Percentiles rank a stretch among this genome's conserved stretches.
These are phyloP conservation scores for Nemania diffusa DNA, from an alignment of 2,329 filamentous ascomycete species.

Conservation along the genomic window DNA sequence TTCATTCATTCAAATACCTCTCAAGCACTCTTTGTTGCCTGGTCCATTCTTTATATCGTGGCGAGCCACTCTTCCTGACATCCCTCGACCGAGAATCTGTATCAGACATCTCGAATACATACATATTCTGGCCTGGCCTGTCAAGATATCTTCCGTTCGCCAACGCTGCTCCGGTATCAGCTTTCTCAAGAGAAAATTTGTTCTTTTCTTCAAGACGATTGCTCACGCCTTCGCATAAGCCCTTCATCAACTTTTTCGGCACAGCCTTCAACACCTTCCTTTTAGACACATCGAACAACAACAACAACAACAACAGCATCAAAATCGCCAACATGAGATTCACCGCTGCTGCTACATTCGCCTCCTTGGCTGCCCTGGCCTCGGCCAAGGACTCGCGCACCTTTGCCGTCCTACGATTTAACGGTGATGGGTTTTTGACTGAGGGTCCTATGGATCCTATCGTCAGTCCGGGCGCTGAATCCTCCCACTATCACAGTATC, in stretches of 20 bases:
- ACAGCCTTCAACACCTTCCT: constrained; percentile 19
- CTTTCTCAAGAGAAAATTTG: constrained; percentile 30
- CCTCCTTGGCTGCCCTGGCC: constrained; percentile 52
- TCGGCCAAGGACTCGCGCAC: constrained; percentile 60
- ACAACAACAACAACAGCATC: constrained; percentile 13
- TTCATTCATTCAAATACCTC: constrained; percentile 41
- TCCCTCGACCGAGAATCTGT: constrained; percentile 29
- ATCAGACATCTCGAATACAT: constrained; percentile 18
- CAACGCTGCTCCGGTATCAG: constrained; percentile 40
- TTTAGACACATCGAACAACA: constrained; percentile 15
- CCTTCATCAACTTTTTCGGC: constrained; percentile 4
- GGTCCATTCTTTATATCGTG: constrained; percentile 44
- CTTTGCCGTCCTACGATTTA: constrained; percentile 77
- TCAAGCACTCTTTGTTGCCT: constrained; percentile 46
- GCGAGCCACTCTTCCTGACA: constrained; percentile 36
- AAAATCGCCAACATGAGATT: constrained; percentile 43
- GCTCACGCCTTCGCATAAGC: constrained; percentile 28
- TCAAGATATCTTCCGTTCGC: constrained; percentile 25
- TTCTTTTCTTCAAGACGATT: constrained; percentile 38
- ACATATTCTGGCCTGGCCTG: constrained; percentile 14
- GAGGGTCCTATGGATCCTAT: constrained; percentile 74
- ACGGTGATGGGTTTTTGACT: constrained; percentile 70
- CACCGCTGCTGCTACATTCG: constrained; percentile 38
- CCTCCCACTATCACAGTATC: constrained; percentile 75
- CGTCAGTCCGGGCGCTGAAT: constrained; percentile 67